Evolutionary conservation across 805 yeast species (phyloP), one percentile per base, ranked within the genome.

Genomic region (Saccharomycodes ludwigii): DNA sequence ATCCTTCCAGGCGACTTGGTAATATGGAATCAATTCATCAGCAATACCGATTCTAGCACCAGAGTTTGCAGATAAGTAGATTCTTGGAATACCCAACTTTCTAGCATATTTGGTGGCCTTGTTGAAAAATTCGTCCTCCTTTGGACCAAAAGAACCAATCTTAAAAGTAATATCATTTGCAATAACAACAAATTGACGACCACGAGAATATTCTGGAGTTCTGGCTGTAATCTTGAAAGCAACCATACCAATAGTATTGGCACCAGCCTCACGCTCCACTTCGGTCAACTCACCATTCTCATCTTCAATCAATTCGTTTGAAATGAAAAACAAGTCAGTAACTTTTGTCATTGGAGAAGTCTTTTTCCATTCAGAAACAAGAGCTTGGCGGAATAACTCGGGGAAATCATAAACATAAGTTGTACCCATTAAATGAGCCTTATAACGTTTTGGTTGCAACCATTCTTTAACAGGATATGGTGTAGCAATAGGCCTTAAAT

Each of bases 21-120:
- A 85, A 51, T 72, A 69, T 37, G 95, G 91, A 34, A 91, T 68
- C 40, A 91, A 68, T 59, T 91, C 99, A 46, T 91, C 97, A 18
- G 99, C 98, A 55, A 91, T 73, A 52, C 98, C 98, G 41, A 91
- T 82, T 66, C 99, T 76, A 29, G 99, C 99, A 68, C 99, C 99
- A 38, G 97, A 86, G 71, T 91, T 91, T 18, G 98, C 99, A 46
- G 96, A 83, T 46, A 91, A 66, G 61, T 91, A 91, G 35, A 91
- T 72, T 63, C 99, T 71, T 52, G 99, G 99, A 46, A 91, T 76
- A 38, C 98, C 98, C 42, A 76, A 68, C 52, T 72, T 66, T 63
- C 95, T 73, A 21, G 97, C 95, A 44, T 76, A 70, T 50, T 85
- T 93, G 21, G 98, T 91, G 42, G 86, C 94, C 54, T 78, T 76